These are phyloP conservation scores for Phytopythium vexans DNA, from an alignment of 352 stramenopile species.

Conservation along the genomic window DNA sequence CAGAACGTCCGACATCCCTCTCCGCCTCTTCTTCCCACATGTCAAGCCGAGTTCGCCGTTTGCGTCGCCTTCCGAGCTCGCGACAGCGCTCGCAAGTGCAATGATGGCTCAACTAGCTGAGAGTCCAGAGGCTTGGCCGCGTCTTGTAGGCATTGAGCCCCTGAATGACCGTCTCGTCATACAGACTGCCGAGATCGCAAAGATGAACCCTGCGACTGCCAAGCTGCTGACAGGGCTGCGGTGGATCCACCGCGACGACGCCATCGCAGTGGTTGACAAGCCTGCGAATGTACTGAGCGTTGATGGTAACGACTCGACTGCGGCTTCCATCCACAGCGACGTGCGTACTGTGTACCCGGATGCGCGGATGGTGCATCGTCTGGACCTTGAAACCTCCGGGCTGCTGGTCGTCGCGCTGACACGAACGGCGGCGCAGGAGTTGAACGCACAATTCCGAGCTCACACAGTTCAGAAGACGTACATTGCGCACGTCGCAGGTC, in stretches of 20 bases:
- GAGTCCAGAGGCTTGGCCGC: too few relatives aligned
- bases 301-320: constrained; percentile 30
- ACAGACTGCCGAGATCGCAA: constrained; percentile 1
- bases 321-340: constrained; percentile 41
- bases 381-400: constrained; percentile 75
- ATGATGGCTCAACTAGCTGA: neutral
- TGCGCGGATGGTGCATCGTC: constrained; percentile 72
- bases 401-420: constrained; percentile 69
- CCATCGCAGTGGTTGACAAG: constrained; percentile 61
- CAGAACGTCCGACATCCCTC: constrained; percentile 11
- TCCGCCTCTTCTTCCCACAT: constrained; percentile 14
- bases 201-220: constrained; percentile 4
- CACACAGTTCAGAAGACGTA: constrained; percentile 60
- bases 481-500: constrained; percentile 44
- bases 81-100: neutral
- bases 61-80: neutral
- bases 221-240: constrained; percentile 15
- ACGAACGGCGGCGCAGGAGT: constrained; percentile 44
- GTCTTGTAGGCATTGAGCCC: constrained; percentile 8
- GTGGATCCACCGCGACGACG: constrained; percentile 53
- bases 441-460: constrained; percentile 68
- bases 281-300: constrained; percentile 55
- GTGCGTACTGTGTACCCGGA: constrained; percentile 44
- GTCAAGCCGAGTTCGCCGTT: neutral
- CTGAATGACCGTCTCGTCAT: constrained; percentile 28